Conservation (phyloP, 345 rosid species). For the Salix brachista region DNA sequence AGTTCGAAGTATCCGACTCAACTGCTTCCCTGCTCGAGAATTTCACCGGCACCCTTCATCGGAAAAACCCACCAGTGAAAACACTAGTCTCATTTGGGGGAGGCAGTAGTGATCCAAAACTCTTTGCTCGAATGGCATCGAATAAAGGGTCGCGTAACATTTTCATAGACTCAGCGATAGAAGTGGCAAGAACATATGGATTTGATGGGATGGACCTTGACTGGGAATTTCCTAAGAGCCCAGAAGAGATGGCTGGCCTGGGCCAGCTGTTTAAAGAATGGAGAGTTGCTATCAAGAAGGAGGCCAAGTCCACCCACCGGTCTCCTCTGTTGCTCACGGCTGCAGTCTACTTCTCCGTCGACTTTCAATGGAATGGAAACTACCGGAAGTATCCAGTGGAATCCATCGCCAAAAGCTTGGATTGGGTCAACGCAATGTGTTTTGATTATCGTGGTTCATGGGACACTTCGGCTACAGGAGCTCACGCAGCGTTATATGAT, state of each 20-base stretch:
- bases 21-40: slow-evolving; percentile 20
- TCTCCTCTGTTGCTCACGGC: slow-evolving; percentile 48
- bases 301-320: slow-evolving; percentile 32
- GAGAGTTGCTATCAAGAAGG: slow-evolving; percentile 34
- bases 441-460: slow-evolving; percentile 52
- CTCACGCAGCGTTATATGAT: slow-evolving; percentile 54
- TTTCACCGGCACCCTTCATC: slow-evolving; percentile 45
- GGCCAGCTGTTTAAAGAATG: slow-evolving; percentile 36
- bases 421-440: slow-evolving; percentile 62
- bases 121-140: slow-evolving; percentile 39
- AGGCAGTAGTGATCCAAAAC: slow-evolving; percentile 8
- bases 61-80: slow-evolving; percentile 35
- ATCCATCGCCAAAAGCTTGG: slow-evolving; percentile 38
- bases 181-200: slow-evolving; percentile 39
- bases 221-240: slow-evolving; percentile 51
- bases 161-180: slow-evolving; percentile 42
- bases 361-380: slow-evolving; percentile 17
- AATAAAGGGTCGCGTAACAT: slow-evolving; percentile 18
- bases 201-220: slow-evolving; percentile 61
- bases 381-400: slow-evolving; percentile 32
- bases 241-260: slow-evolving; percentile 35
- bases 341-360: slow-evolving; percentile 45
- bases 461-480: slow-evolving; percentile 40
- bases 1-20: slow-evolving; percentile 26
- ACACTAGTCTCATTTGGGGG: slow-evolving; percentile 53